Evolutionary conservation across 352 stramenopile species (phyloP), one percentile per base, ranked within the genome.

Genomic region (Phytophthora europaea): DNA sequence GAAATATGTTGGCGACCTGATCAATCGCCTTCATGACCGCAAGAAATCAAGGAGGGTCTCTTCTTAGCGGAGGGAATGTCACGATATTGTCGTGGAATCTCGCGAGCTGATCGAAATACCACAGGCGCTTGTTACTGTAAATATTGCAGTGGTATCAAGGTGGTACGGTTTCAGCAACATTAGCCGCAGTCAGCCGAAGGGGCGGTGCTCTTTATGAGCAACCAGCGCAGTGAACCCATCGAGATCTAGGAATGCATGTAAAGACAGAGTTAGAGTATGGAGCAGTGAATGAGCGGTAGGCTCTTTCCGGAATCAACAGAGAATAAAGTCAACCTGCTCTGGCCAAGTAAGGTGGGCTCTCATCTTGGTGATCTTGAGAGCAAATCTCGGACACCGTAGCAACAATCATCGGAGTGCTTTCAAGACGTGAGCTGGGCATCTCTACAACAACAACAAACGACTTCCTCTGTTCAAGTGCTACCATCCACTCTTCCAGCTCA

Each of bases 1-100:
- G 34, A 60, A 67, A 9, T 67, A 61, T 23, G 47, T 59, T 7
- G 50, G 48, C 31, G 60, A 53, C 47, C 31, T 66, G 33, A 66
- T 59, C 60, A 66, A 58, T 33, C 60, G 60, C 60, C 60, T 52
- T 26, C 31, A 66, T 18, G 48, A 66, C 1, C 43, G 31, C 9
- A 55, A 36, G 22, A 33, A 55, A 55, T 33, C 50, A 28, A 34
- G 22, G 50, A 34, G 50, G 51, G 26, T 38, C 23, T 40, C 51
- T 20, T 43, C 51, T 43, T 40, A 57, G 51, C 51, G 23, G 51
- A 57, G 9, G 50, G 50, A 34, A 55, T 38, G 50, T 56, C 50
- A 56, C 23, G 22, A 56, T 28, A 28, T 28, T 28, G 2, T 28
- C 26, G 26, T 28, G 26, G 26, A 28, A 28, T 28, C 3, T 28